phyloP scores from a whole-genome alignment of 441 rosid species.

The Pelargonium fulgidum region DNA sequence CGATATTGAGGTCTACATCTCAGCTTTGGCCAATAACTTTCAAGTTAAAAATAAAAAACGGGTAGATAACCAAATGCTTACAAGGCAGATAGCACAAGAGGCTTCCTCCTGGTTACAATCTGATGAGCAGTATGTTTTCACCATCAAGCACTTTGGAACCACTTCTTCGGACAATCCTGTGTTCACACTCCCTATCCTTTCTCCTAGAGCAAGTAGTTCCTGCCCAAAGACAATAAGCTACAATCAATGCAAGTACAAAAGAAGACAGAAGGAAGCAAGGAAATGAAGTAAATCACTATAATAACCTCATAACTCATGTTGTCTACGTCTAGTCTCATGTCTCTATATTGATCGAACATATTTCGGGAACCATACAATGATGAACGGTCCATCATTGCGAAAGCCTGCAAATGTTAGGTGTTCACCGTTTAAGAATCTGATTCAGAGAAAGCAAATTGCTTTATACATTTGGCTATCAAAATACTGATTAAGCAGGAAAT shows the following conservation, averaged over 20 bases:
- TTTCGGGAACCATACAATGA: constrained; percentile 17
- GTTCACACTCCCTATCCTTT: constrained; percentile 34
- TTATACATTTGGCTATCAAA: background rate
- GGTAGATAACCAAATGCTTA: constrained; percentile 14
- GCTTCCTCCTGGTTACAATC: constrained; percentile 24
- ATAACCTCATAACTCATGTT: constrained; percentile 36
- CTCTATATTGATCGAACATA: constrained; percentile 25
- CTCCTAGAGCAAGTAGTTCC: constrained; percentile 39
- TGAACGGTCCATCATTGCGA: constrained; percentile 20
- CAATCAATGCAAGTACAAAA: background rate
- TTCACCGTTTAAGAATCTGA: background rate
- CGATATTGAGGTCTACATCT: background rate
- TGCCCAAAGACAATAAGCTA: constrained; percentile 16
- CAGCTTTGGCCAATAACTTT: background rate
- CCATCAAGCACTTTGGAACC: constrained; percentile 27
- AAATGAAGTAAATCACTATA: constrained; percentile 8
- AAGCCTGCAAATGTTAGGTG: constrained; percentile 19
- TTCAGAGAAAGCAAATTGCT: background rate
- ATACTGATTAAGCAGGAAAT: background rate
- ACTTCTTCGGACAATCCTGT: constrained; percentile 33
- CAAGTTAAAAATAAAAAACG: background rate
- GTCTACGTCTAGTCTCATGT: constrained; percentile 34
- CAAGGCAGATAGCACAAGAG: constrained; percentile 35
- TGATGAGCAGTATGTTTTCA: constrained; percentile 17
- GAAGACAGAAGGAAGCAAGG: background rate